Evolutionary conservation across 805 yeast species (phyloP), one percentile per base, ranked within the genome.

Genomic region (Cyberlindnera nakhonratchasimensis): DNA sequence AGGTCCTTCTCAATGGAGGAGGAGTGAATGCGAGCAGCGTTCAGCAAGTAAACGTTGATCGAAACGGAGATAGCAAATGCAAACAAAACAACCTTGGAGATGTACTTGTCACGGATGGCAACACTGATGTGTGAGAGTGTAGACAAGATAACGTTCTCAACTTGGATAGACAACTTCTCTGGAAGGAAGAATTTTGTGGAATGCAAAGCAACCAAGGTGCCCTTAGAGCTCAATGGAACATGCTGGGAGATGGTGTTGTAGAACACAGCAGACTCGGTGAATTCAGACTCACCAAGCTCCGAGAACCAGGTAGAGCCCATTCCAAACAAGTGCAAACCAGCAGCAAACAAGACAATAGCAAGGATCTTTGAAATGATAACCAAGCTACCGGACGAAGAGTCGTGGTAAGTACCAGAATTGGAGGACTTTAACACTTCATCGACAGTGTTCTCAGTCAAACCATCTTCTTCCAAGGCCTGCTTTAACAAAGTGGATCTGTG

Each of bases 391-490:
- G 75, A 52, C 48, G 63, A 44, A 59, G 69, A 37, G 58, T 50
- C 52, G 47, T 51, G 29, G 55, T 51, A 43, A 28, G 58, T 63
- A 17, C 61, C 55, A 42, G 46, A 50, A n/a, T 25, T 35, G 18
- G 42, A 47, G 12, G 54, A 52, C 57, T 61, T 41, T 49, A 50
- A 79, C 26, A 89, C 90, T 29, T 79, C 73, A 50, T 77, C 80
- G 10, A 96, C 96, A 25, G 85, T 84, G 35, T 69, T 62, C 29
- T 79, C 77, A 33, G 85, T 74, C 25, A 91, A 77, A 20, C 99
- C 98, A 58, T 91, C 99, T 61, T 91, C 99, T 67, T 90, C 93
- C 50, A 91, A 71, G 22, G 86, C 88, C 48, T 78, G 80, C 59
- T 83, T 81, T 59, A 89, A 75, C 42, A 79, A 77, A 45, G 86